These are phyloP conservation scores for Lachancea fermentati DNA, from an alignment of 805 yeast genomes.

Conservation along the genomic window DNA sequence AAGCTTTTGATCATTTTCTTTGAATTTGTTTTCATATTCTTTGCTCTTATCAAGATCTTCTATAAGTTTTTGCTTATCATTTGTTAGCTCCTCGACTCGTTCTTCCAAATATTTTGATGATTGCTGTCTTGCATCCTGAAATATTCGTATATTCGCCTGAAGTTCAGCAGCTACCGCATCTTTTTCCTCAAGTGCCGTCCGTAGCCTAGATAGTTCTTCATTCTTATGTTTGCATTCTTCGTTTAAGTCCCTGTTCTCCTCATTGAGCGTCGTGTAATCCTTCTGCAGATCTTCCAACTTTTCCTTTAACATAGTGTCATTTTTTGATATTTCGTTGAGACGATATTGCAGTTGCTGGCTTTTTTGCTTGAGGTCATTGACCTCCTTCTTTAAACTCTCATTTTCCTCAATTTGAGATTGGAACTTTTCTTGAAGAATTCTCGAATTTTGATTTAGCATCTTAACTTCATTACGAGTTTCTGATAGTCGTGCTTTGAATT, in stretches of 20 bases:
- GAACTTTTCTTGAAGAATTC: conserved; percentile 9
- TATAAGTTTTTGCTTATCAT: conserved; percentile 10
- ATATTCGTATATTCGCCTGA: conserved; percentile 1
- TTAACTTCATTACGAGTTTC: conserved; percentile 25
- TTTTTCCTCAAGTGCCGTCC: conserved; percentile 1
- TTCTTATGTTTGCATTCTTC: conserved; percentile 2
- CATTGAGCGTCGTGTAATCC: conserved; percentile 1
- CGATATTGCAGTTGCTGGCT: conserved; percentile 9
- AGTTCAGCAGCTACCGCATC: conserved; percentile 1
- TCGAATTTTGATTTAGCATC: conserved; percentile 23
- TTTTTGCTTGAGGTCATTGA: conserved; percentile 3
- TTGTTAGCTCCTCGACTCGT: conserved; percentile 6
- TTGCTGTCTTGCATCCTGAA: conserved; percentile 2
- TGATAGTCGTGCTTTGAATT: conserved; percentile 15
- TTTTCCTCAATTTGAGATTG: conserved; percentile 6
- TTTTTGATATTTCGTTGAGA: conserved; percentile 5
- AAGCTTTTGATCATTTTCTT: neutral
- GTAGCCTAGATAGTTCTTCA: neutral
- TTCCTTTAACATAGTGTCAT: conserved; percentile 7
- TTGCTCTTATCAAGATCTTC: conserved; percentile 10
- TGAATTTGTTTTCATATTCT: conserved; percentile 3
- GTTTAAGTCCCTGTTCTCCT: neutral
- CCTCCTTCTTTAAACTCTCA: conserved; percentile 4
- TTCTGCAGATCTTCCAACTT: conserved; percentile 6
- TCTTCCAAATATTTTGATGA: conserved; percentile 6